Conservation (phyloP, 1,139 yeast genomes). For the Suhomyces anneliseae region DNA sequence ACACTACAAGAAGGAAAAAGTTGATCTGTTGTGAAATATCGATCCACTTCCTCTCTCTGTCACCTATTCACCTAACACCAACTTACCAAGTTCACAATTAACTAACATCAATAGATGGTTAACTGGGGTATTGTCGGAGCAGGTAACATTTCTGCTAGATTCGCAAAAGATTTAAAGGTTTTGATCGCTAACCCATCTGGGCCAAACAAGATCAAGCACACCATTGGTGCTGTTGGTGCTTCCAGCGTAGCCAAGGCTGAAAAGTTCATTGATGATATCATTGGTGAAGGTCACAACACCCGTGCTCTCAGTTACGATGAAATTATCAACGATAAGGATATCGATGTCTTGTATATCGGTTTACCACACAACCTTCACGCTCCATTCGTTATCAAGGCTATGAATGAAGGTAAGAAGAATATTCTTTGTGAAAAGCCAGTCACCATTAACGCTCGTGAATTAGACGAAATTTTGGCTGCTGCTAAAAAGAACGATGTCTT, state of each 20-base stretch:
- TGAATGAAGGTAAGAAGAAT: conserved; percentile 51
- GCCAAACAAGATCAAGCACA: conserved; percentile 29
- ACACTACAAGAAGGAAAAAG: too few species aligned
- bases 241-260: conserved; percentile 29
- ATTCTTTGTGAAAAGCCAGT: conserved; percentile 65
- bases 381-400: conserved; percentile 48
- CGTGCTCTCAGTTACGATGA: conserved; percentile 25
- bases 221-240: conserved; percentile 34
- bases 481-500: conserved; percentile 49
- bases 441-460: conserved; percentile 51
- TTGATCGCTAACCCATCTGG: conserved; percentile 16
- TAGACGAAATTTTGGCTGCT: conserved; percentile 41
- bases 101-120: conserved; percentile 9
- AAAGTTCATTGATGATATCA: conserved; percentile 22
- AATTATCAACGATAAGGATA: conserved; percentile 42
- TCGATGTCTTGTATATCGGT: conserved; percentile 58
- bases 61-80: neutral
- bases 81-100: neutral
- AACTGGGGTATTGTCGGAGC: conserved; percentile 50
- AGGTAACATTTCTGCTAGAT: conserved; percentile 43
- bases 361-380: conserved; percentile 60
- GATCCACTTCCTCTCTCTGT: neutral
- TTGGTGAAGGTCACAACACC: conserved; percentile 17
- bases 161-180: conserved; percentile 37
- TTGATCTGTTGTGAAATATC: too few species aligned